These are phyloP conservation scores for Stephania cephalantha DNA, from an alignment of 164 flowering plant species.

Conservation along the genomic window DNA sequence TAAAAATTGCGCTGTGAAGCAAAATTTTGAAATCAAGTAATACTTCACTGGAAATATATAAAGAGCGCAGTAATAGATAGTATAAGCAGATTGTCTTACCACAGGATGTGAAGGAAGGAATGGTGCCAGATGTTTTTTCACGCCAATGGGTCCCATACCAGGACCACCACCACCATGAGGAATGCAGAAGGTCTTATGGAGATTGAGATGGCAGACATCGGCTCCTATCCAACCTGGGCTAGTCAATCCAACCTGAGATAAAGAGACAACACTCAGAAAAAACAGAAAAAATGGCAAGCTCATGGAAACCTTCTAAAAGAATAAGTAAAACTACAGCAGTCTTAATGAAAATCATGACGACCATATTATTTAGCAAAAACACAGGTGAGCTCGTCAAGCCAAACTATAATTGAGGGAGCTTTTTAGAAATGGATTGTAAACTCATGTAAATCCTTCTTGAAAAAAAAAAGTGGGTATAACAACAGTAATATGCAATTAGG, in stretches of 20 bases:
- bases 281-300: not conserved
- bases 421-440: too few relatives aligned
- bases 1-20: not conserved
- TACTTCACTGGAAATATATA: not conserved
- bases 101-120: constrained; percentile 97
- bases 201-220: constrained; percentile 99
- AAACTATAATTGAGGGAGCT: too few relatives aligned
- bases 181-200: constrained; percentile 97
- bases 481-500: too few relatives aligned
- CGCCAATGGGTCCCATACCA: constrained; percentile 99
- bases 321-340: not conserved
- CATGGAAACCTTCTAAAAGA: not conserved
- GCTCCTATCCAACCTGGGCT: constrained; percentile 99
- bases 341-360: not conserved
- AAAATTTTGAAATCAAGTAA: not conserved
- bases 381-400: too few relatives aligned
- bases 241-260: constrained; percentile 82
- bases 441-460: too few relatives aligned
- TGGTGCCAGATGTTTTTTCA: constrained; percentile 97
- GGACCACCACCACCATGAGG: constrained; percentile 99
- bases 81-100: constrained; percentile 38
- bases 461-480: too few relatives aligned
- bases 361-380: not conserved
- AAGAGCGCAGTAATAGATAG: not conserved
- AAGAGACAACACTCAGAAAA: not conserved